Conservation (phyloP, 2,329 filamentous ascomycete genomes). For the Aspergillus fijiensis region DNA sequence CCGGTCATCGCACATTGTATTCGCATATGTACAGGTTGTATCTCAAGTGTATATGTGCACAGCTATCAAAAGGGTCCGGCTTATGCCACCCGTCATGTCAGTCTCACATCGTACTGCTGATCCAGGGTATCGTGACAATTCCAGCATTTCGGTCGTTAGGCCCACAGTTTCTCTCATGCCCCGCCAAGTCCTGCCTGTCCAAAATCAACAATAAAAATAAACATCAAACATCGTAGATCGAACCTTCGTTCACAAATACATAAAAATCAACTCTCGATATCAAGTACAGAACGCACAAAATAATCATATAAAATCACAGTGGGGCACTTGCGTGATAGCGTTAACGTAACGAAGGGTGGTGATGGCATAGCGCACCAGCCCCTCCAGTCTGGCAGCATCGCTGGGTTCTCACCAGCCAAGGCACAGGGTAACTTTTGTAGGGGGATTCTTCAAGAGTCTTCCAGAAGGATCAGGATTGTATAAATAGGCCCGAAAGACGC, state of each 20-base stretch:
- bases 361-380: not conserved
- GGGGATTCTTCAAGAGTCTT: no score
- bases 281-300: not conserved
- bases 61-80: constrained; percentile 5
- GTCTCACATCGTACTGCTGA: not conserved
- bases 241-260: constrained; percentile 4
- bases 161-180: not conserved
- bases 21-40: constrained; percentile 15
- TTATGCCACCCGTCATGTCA: constrained; percentile 1
- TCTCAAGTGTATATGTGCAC: constrained; percentile 4
- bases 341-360: not conserved
- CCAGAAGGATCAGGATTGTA: not conserved
- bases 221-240: not conserved
- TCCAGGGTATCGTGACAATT: constrained; percentile 1
- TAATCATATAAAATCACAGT: constrained; percentile 3
- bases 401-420: not conserved
- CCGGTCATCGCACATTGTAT: constrained; percentile 3
- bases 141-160: constrained; percentile 2
- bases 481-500: not conserved
- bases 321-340: constrained; percentile 4
- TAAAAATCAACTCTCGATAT: not conserved
- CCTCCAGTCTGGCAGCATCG: not conserved
- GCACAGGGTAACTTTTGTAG: not conserved
- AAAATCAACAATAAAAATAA: not conserved
- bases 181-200: not conserved